Base-by-base conservation (phyloP, 345 rosid genomes). In the Gossypium mustelinum region DNA sequence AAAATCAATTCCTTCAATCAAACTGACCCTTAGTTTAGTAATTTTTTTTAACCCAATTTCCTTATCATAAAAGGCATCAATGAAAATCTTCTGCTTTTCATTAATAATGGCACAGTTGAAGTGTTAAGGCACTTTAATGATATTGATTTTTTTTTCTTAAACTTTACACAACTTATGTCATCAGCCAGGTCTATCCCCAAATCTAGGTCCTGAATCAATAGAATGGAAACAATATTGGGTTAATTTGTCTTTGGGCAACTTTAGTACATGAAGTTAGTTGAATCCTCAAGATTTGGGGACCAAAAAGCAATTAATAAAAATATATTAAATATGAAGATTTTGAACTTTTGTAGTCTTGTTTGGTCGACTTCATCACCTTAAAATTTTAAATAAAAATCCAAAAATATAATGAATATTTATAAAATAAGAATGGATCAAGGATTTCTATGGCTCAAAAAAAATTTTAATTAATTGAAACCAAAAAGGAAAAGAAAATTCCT, bases 391-490 rank as follows among this genome's bases (percentile, higher is more conserved):
- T 7, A 54, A 1, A 41, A 10, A 43, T 2, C 16, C 11, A 39
- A 2, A 22, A 27, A 24, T 54, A 54, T 6, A 48, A 20, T 47
- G 39, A 29, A 7, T 0, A 20, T 52, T 52, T 52, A 45, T 16
- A 83, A 76, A 48, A 68, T 48, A 68, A 68, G 20, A 25, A 48
- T 22, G 12, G 72, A 48, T 48, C 41, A 24, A 48, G 9, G 39
- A 45, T 24, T 68, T 68, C 55, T 47, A 25, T 22, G 72, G 39
- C 56, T 68, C 7, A 67, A 1, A 67, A 12, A n/a, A n/a, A 11
- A 0, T 0, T 9, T 11, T 0, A 68, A 67, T 64, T 44, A 66
- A 50, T 14, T 8, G 24, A 68, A 22, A 47, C 29, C 11, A 25
- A 50, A 22, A 48, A 50, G 17, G 41, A 34, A 34, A 54, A 54